Percentiles rank a stretch among this genome's conserved stretches.
Evolutionary conservation across 1,139 yeast genomes (phyloP).

Genomic region (Candida glucosophila): DNA sequence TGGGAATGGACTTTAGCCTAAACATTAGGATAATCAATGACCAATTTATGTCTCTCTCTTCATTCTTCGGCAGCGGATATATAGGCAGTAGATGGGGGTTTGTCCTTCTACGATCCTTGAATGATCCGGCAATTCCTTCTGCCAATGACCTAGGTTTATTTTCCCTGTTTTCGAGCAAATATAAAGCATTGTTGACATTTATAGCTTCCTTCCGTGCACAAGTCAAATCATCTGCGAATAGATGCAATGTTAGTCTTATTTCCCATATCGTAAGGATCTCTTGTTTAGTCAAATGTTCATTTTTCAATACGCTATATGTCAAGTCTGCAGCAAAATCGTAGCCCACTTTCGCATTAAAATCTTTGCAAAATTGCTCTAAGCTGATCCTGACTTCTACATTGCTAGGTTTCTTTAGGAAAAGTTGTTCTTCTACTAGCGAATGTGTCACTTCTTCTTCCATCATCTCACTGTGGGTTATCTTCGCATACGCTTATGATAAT

Average conservation of each 20-base stretch:
- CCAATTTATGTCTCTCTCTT: conserved; percentile 16
- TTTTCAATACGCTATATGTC: conserved; percentile 11
- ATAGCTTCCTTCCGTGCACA: conserved; percentile 32
- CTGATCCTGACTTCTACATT: conserved; percentile 1
- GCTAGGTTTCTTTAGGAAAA: conserved; percentile 10
- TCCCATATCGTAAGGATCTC: conserved; percentile 26
- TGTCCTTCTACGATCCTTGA: conserved; percentile 4
- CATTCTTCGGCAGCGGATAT: conserved; percentile 32
- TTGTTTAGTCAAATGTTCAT: conserved; percentile 4
- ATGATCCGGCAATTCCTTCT: conserved; percentile 1
- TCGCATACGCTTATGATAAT: no score
- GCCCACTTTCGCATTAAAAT: conserved; percentile 1
- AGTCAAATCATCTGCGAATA: conserved; percentile 21
- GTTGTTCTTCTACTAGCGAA: conserved; percentile 1
- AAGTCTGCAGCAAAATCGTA: conserved; percentile 9
- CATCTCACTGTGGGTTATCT: background rate
- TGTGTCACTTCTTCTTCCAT: background rate
- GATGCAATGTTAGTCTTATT: conserved; percentile 22
- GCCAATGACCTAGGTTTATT: conserved; percentile 5
- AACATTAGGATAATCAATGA: conserved; percentile 21
- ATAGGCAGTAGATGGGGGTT: conserved; percentile 8
- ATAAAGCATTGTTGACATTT: conserved; percentile 28
- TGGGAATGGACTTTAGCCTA: conserved; percentile 31
- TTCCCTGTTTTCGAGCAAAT: conserved; percentile 21
- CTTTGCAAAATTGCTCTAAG: conserved; percentile 4